Evolutionary conservation across 345 rosid genomes (phyloP).

Genomic region (Citrus cavaleriei): DNA sequence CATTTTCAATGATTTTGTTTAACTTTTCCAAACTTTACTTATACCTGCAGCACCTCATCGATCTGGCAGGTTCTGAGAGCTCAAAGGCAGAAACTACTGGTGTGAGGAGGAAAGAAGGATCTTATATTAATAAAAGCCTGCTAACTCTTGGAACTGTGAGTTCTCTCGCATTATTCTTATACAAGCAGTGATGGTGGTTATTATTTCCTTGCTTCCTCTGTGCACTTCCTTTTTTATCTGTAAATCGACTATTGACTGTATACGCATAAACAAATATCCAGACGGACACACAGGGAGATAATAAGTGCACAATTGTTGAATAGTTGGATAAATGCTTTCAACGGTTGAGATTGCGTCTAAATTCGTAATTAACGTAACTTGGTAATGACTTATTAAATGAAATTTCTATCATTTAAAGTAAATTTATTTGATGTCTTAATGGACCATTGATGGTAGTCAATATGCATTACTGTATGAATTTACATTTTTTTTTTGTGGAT

Average conservation of each 20-base stretch:
- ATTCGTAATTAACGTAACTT: neutral
- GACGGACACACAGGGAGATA: neutral
- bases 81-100: conserved; percentile 98
- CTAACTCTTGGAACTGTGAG: conserved; percentile 98
- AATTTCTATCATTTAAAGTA: neutral
- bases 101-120: conserved; percentile 93
- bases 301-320: neutral
- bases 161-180: conserved; percentile 21
- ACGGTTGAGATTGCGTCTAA: neutral
- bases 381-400: neutral
- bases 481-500: neutral
- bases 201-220: neutral
- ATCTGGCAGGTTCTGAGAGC: conserved; percentile 99
- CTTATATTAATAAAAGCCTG: conserved; percentile 95
- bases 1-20: conserved; percentile 9
- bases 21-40: conserved; percentile 39
- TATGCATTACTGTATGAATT: neutral
- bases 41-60: conserved; percentile 95
- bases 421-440: neutral
- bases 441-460: neutral
- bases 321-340: neutral
- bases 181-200: neutral
- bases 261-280: neutral
- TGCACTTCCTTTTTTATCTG: neutral
- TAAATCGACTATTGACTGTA: neutral